Base-by-base conservation (phyloP, 441 rosid species). In the Corymbia calophylla region DNA sequence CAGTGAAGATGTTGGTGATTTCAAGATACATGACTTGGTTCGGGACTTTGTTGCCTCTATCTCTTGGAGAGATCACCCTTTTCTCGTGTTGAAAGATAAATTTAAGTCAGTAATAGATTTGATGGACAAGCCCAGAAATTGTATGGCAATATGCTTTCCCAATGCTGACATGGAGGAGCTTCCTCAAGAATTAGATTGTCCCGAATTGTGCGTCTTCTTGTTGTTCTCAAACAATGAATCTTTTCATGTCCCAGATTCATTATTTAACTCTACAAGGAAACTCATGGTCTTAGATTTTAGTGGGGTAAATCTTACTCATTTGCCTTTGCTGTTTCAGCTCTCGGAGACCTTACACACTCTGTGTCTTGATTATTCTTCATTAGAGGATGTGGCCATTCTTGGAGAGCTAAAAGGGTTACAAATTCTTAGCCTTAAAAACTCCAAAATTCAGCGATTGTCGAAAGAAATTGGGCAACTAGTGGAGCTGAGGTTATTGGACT, bases 301-400 rank as follows among this genome's bases (percentile, higher is more conserved):
- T 29, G 0, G 9, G 0, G 1, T 29, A 2, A 1, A 1, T 66
- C 4, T 66, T 23, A 31, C 23, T 66, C 2, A 0, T 18, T 68
- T 25, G 0, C 2, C 3, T 0, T 1, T 0, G 4, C 13, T 25
- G 0, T 31, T 68, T 32, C 23, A 68, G 0, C 4, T 68, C 6
- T 32, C 2, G 7, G 3, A 31, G 12, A 68, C 17, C 13, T 17
- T 68, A 68, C 13, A 0, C 0, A 31, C 77, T 8, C 0, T 32
- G 0, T 2, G 77, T 31, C 39, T 66, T 66, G 7, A 66, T 0
- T 0, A 0, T 16, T 66, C 44, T 66, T 66, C 0, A 0, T 2
- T 66, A 31, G 77, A 17, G 12, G 13, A 66, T 31, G 77, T 8
- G 7, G 23, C 77, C 77, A 31, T 32, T 17, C 44, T 68, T 0